Evolutionary conservation across 768 basidiomycete species (phyloP).

Genomic region (Boletus huronensis): DNA sequence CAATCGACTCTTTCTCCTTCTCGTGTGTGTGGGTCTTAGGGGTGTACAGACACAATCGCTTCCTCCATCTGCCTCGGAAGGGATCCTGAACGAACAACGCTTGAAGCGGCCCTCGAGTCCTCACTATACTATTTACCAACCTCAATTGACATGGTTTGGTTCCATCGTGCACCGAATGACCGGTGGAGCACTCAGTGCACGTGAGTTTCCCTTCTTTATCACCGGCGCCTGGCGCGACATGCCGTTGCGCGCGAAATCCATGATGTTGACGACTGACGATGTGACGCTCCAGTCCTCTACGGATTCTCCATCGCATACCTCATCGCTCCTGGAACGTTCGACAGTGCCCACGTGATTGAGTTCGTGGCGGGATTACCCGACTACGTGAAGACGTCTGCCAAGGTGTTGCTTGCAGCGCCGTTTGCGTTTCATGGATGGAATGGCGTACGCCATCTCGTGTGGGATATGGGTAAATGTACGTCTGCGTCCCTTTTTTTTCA

Average conservation of each 20-base stretch:
- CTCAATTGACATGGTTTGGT: slow-evolving; percentile 84
- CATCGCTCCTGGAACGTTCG: slow-evolving; percentile 74
- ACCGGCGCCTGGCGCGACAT: no score
- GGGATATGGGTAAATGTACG: slow-evolving; percentile 90
- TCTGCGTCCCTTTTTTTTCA: slow-evolving; percentile 12
- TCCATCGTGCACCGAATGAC: slow-evolving; percentile 89
- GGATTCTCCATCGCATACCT: slow-evolving; percentile 86
- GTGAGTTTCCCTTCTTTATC: background rate
- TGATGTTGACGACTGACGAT: background rate
- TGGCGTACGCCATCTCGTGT: slow-evolving; percentile 84
- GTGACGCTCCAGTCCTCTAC: slow-evolving; percentile 64
- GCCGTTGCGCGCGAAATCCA: no score
- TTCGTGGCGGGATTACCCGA: slow-evolving; percentile 69
- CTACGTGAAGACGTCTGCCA: slow-evolving; percentile 70
- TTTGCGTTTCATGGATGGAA: slow-evolving; percentile 92
- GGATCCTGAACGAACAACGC: slow-evolving; percentile 85
- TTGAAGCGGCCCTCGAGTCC: slow-evolving; percentile 86
- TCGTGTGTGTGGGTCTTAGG: slow-evolving; percentile 30
- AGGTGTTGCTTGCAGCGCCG: slow-evolving; percentile 76
- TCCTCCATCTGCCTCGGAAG: slow-evolving; percentile 51
- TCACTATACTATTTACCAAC: slow-evolving; percentile 96
- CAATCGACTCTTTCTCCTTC: background rate
- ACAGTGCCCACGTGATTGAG: slow-evolving; percentile 74
- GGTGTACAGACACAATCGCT: slow-evolving; percentile 63
- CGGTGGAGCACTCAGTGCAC: slow-evolving; percentile 72